phyloP scores from a whole-genome alignment of 208 protist genomes.

The Lotmaria passim region DNA sequence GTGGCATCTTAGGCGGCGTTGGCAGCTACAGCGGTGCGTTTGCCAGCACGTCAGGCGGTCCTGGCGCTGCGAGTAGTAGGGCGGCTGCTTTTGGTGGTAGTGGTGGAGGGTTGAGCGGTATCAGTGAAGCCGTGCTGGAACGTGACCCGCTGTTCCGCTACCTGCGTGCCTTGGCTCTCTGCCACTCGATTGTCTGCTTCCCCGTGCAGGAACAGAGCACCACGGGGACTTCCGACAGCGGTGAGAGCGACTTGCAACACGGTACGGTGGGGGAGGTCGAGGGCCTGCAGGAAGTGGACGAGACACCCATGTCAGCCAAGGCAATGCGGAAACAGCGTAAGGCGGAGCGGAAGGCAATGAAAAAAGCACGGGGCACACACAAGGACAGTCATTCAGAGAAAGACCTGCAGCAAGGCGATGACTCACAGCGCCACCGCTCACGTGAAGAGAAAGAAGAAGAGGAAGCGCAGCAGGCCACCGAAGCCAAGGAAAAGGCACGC shows the following conservation, averaged over 20 bases:
- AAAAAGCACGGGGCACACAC: neutral
- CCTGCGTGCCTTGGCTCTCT: constrained; percentile 69
- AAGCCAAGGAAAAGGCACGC: neutral
- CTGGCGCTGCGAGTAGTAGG: neutral
- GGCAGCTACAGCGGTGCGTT: neutral
- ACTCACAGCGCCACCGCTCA: neutral
- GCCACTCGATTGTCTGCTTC: constrained; percentile 87
- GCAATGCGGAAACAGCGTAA: constrained; percentile 1
- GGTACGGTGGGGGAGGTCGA: neutral
- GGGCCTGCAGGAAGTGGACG: neutral
- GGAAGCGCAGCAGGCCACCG: neutral
- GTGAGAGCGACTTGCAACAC: neutral
- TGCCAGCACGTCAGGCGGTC: neutral
- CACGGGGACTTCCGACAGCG: neutral
- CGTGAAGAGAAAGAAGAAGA: neutral
- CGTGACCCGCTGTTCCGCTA: constrained; percentile 60
- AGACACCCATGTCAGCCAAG: neutral
- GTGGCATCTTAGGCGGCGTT: constrained; percentile 6
- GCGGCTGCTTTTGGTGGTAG: too few relatives aligned
- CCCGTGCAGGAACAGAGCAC: constrained; percentile 15
- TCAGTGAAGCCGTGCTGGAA: constrained; percentile 52
- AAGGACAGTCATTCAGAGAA: too few relatives aligned
- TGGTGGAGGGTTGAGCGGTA: constrained; percentile 12
- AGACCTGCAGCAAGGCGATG: neutral
- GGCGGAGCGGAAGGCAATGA: neutral